Evolutionary conservation across 768 basidiomycete species (phyloP).

Genomic region (Omphalotus guepiniiformis): DNA sequence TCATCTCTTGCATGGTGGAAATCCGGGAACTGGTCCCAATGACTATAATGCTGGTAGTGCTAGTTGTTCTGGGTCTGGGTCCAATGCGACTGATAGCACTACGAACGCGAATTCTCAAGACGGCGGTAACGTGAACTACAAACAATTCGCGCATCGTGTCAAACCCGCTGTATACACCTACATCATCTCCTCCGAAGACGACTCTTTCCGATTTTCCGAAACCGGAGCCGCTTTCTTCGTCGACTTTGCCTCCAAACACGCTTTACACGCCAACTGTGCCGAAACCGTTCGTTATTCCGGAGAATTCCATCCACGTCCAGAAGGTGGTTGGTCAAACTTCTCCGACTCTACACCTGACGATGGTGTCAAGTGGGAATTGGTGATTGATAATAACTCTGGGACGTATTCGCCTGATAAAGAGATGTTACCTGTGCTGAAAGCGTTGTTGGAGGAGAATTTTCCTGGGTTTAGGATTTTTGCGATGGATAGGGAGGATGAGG

Average conservation of each 20-base stretch:
- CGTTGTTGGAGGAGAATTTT: slow-evolving; percentile 71
- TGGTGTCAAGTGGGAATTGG: slow-evolving; percentile 70
- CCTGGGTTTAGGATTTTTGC: slow-evolving; percentile 55
- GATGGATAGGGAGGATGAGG: slow-evolving; percentile 51
- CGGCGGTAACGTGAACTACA: neutral
- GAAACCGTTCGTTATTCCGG: slow-evolving; percentile 66
- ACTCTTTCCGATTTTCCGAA: slow-evolving; percentile 79
- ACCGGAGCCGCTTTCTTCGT: slow-evolving; percentile 86
- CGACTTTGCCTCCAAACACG: slow-evolving; percentile 84
- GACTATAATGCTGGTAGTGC: slow-evolving; percentile 1
- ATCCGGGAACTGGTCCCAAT: slow-evolving; percentile 1
- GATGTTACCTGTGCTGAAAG: slow-evolving; percentile 57
- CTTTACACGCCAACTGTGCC: slow-evolving; percentile 73
- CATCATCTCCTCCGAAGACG: slow-evolving; percentile 70
- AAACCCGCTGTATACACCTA: slow-evolving; percentile 87
- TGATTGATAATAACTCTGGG: slow-evolving; percentile 84
- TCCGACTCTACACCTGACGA: slow-evolving; percentile 49
- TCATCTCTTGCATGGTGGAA: slow-evolving; percentile 31
- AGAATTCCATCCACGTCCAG: slow-evolving; percentile 75
- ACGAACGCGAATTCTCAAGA: neutral
- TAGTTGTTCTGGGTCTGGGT: neutral
- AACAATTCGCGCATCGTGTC: slow-evolving; percentile 39
- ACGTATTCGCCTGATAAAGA: slow-evolving; percentile 74
- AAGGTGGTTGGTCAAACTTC: slow-evolving; percentile 62
- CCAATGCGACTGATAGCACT: neutral